phyloP scores from a whole-genome alignment of 495 filamentous ascomycete genomes.

The Xylaria grammica region DNA sequence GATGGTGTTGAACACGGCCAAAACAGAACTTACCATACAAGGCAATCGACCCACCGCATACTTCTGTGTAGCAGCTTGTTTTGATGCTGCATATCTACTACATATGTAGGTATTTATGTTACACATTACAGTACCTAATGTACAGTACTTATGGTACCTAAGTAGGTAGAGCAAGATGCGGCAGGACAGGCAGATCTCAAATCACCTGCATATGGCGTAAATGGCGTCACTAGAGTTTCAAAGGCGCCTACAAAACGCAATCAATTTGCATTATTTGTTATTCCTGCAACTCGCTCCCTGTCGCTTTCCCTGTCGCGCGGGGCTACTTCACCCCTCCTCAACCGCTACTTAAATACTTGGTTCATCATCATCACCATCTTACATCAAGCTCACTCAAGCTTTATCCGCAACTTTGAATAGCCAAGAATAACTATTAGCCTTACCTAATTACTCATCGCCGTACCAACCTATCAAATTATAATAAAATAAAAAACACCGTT shows the following conservation, averaged over 20 bases:
- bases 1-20: too few relatives aligned
- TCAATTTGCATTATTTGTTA: constrained; percentile 13
- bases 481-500: neutral
- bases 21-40: too few relatives aligned
- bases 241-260: constrained; percentile 1
- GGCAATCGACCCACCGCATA: too few relatives aligned
- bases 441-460: neutral
- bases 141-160: too few relatives aligned
- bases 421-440: neutral
- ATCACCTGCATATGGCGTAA: constrained; percentile 21
- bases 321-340: neutral
- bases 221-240: constrained; percentile 22
- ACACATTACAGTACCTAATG: too few relatives aligned
- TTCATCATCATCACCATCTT: too few relatives aligned
- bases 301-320: neutral
- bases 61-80: too few relatives aligned
- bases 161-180: too few relatives aligned
- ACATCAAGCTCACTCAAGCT: neutral
- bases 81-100: too few relatives aligned
- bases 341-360: neutral
- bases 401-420: too few relatives aligned
- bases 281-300: neutral
- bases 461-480: neutral
- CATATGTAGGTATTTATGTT: too few relatives aligned
- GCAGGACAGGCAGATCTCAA: constrained; percentile 21